Evolutionary conservation across 805 yeast species (phyloP).

Genomic region (Middelhovenomyces tepae): DNA sequence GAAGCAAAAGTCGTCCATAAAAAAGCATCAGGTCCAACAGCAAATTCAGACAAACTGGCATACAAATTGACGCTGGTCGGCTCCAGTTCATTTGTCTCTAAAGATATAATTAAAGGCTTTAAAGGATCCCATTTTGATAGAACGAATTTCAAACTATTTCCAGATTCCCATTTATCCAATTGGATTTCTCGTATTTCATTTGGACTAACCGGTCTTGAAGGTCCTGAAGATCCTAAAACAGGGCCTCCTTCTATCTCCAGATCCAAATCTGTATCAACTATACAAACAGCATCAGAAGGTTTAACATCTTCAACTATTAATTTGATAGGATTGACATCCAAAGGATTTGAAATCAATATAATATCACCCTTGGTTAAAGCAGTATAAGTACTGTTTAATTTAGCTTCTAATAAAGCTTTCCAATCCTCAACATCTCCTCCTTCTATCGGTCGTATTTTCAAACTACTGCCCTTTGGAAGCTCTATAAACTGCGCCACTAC

Average conservation of each 20-base stretch:
- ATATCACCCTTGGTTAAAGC: slow-evolving; percentile 36
- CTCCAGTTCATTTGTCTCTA: slow-evolving; percentile 36
- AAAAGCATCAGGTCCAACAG: slow-evolving; percentile 14
- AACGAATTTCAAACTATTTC: too few species aligned
- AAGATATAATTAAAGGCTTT: too few species aligned
- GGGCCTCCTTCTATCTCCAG: slow-evolving; percentile 35
- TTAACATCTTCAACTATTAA: slow-evolving; percentile 34
- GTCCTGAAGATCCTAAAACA: too few species aligned
- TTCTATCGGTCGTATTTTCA: slow-evolving; percentile 37
- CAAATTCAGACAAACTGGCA: slow-evolving; percentile 14
- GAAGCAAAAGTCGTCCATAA: slow-evolving; percentile 19
- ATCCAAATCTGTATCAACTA: slow-evolving; percentile 49
- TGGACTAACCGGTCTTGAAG: too few species aligned
- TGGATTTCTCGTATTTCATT: too few species aligned
- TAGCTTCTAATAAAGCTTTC: slow-evolving; percentile 45
- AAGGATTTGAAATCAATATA: slow-evolving; percentile 27
- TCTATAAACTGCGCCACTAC: slow-evolving; percentile 22
- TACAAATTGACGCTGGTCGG: slow-evolving; percentile 22
- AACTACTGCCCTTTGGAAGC: slow-evolving; percentile 40
- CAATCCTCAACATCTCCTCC: slow-evolving; percentile 32
- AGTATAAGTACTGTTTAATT: slow-evolving; percentile 42
- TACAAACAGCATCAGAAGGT: slow-evolving; percentile 36
- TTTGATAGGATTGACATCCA: slow-evolving; percentile 14
- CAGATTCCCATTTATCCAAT: too few species aligned
- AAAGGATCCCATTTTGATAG: too few species aligned